Base-by-base conservation (phyloP, 225 moss, liverwort and hornwort genomes). In the Physcomitrellopsis africana region DNA sequence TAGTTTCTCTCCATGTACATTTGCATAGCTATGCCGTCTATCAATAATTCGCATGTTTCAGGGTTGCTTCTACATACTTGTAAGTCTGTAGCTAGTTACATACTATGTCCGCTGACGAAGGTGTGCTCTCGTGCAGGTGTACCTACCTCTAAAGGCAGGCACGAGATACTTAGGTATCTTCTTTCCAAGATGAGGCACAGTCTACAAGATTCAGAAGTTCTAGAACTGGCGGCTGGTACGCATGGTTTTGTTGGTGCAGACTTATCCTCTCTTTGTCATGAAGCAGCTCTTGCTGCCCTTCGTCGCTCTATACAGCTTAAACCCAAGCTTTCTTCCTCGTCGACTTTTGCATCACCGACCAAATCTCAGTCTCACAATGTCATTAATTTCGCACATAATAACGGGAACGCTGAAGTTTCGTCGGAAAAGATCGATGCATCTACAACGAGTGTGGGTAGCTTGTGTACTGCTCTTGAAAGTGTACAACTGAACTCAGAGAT, bases 171-270 rank as follows among this genome's bases (percentile, higher is more conserved):
- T 51, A 72, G 81, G 49, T 77, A 86, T 62, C 85, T 92, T 76
- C 89, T 99, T 16, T 61, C 53, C 67, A 85, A 77, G 49, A 76
- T 95, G 80, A 90, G 79, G 78, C 95, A 99, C 80, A 80, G 70
- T 74, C 63, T 99, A 62, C 74, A 26, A 45, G 80, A 81, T 27
- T 74, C 72, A 20, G 93, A 95, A 65, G 52, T 99, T 29, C 83
- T 83, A 52, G 93, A 90, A 45, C 65, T 99, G 70, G 95, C 95
- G 76, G 88, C 88, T 45, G 86, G 91, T 61, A 92, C 99, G 69
- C 95, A 99, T 78, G 99, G 99, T 77, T 99, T 90, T 86, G 99
- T 95, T 49, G 99, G 99, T 79, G 99, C 99, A 63, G 99, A 99
- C 59, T 69, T 95, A 10, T 86, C 86, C 63, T 92, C 92, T 42